Base-by-base conservation (phyloP, 1,139 yeast genomes). In the Hanseniaspora uvarum region DNA sequence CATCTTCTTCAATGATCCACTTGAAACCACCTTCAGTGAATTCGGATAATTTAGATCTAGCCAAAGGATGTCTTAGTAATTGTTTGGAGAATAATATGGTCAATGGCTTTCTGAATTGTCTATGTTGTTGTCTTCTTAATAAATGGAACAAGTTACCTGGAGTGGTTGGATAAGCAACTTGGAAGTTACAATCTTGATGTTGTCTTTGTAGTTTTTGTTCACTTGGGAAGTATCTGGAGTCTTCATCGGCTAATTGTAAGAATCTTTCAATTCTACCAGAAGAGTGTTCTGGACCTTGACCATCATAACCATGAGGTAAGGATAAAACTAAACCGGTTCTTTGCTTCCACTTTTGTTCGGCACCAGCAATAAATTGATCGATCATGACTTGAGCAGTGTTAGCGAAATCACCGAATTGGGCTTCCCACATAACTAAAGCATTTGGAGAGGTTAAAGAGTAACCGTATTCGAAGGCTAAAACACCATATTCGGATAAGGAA, bases 271-370 rank as follows among this genome's bases (percentile, higher is more conserved):
- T 74, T 78, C 98, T 84, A 66, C 95, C 97, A 58, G 96, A 86
- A 37, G 98, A 92, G 73, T 94, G 99, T 75, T 94, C 99, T 61
- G 98, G 98, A 65, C 99, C 99, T 76, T 92, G 98, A 62, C 99
- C 99, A 71, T 94, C 99, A 70, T 89, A 94, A 74, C 99, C 99
- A 70, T 94, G 99, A 58, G 99, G 99, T 70, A 94, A 79, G 5
- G 97, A 86, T 63, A 94, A 74, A 50, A 92, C 95, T 60, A 94
- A 70, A 69, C 99, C 99, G 19, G 96, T 86, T 74, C 99, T 86
- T 78, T 94, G 98, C 70, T 86, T 86, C 99, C 99, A 94, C 74
- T 94, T 94, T 62, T 88, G 81, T 75, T 94, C 99, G 69, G 95
- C 98, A 68, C 92, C 88, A 49, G 97, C 87, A 67, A 94, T 79